A percentile compares a stretch with the other conserved stretches of the same genome.
These are phyloP conservation scores for Solanum hybrid DNA, from an alignment of 305 asterid species.

Conservation along the genomic window DNA sequence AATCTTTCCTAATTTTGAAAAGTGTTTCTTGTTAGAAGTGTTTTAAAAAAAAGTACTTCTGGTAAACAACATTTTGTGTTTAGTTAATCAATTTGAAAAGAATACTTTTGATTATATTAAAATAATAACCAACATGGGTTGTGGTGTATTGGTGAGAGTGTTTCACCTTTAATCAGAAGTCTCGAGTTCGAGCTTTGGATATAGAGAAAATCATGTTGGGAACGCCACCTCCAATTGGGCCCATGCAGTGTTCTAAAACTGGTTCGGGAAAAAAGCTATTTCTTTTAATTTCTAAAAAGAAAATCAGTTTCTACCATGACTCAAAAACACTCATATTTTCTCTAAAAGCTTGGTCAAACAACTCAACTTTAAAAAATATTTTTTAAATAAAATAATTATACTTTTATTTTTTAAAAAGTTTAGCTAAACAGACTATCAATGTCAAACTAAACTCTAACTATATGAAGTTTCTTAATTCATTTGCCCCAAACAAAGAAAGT, in stretches of 20 bases:
- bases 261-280: background rate
- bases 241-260: background rate
- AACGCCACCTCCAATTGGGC: no score
- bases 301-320: background rate
- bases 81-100: background rate
- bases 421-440: background rate
- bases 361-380: background rate
- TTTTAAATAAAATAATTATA: background rate
- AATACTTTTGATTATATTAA: background rate
- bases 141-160: no score
- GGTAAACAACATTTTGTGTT: background rate
- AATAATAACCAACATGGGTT: background rate
- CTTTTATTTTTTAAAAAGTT: fast-evolving
- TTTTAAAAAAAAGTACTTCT: background rate
- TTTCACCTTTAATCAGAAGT: no score
- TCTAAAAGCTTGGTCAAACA: background rate
- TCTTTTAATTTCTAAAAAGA: background rate
- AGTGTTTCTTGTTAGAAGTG: background rate
- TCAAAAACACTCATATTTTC: background rate
- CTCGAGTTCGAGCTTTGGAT: no score
- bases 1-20: background rate
- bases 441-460: background rate
- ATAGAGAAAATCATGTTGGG: no score
- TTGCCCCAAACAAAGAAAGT: background rate
- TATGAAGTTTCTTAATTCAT: background rate